Percentiles rank a stretch among this genome's conserved stretches.
phyloP scores from a whole-genome alignment of 306 rosid genomes.

The Medicago ruthenica region DNA sequence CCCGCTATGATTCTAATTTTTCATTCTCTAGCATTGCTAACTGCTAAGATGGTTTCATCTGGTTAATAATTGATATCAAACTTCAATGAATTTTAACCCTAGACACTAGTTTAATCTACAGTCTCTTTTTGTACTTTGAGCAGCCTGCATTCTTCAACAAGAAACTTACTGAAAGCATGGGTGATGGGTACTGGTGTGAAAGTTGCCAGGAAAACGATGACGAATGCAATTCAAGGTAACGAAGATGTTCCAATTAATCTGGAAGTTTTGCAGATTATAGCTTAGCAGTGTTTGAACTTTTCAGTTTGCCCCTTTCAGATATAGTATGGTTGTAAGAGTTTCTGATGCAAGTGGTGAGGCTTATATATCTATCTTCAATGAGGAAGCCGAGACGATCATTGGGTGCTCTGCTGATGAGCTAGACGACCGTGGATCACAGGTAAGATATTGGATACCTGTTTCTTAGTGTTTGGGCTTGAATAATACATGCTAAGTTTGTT shows the following conservation, averaged over 20 bases:
- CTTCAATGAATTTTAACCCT: background rate
- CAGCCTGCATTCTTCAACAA: slow-evolving; percentile 83
- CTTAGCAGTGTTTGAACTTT: background rate
- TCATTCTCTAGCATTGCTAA: background rate
- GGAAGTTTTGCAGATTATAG: background rate
- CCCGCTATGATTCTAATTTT: background rate
- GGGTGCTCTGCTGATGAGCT: slow-evolving; percentile 93
- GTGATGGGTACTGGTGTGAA: slow-evolving; percentile 88
- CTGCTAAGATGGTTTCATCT: background rate
- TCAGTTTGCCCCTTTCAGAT: slow-evolving; percentile 51
- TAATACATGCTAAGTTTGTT: background rate
- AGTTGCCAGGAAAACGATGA: slow-evolving; percentile 84
- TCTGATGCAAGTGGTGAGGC: slow-evolving; percentile 76
- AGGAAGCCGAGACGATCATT: slow-evolving; percentile 75
- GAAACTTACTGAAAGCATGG: slow-evolving; percentile 81
- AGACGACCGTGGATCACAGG: slow-evolving; percentile 70
- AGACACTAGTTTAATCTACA: background rate
- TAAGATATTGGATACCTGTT: slow-evolving; percentile 22
- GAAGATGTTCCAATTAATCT: background rate
- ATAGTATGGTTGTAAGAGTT: slow-evolving; percentile 63
- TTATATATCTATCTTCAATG: slow-evolving; percentile 65
- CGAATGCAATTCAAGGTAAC: slow-evolving; percentile 73
- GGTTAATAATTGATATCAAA: background rate
- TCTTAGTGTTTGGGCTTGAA: background rate
- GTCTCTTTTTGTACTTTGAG: slow-evolving; percentile 29